Percentiles rank a stretch among this genome's conserved stretches.
phyloP scores from a whole-genome alignment of 768 basidiomycete species.

The Tephrocybe sp. region DNA sequence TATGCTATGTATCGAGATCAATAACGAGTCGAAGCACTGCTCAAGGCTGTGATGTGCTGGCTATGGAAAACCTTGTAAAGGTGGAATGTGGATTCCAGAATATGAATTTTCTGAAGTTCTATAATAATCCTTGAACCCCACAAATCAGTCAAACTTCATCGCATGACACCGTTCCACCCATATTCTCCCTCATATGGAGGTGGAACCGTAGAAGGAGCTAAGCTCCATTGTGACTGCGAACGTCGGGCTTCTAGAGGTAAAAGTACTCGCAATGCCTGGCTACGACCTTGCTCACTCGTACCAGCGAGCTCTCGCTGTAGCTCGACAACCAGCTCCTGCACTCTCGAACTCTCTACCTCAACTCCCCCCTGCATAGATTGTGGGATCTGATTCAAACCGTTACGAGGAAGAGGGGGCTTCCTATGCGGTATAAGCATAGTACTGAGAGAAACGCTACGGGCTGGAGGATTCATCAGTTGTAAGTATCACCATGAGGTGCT shows the following conservation, averaged over 20 bases:
- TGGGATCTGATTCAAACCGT: too few relatives aligned
- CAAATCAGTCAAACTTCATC: too few relatives aligned
- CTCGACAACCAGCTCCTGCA: not conserved
- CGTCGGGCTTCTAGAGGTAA: not conserved
- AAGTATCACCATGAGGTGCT: too few relatives aligned
- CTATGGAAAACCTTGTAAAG: too few relatives aligned
- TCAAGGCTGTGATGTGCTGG: too few relatives aligned
- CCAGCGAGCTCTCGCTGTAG: constrained; percentile 1
- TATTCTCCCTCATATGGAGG: not conserved
- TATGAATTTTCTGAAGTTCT: too few relatives aligned
- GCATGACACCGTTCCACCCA: not conserved
- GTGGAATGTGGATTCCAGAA: too few relatives aligned
- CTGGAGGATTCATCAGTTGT: not conserved
- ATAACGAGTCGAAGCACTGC: too few relatives aligned
- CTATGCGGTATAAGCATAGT: too few relatives aligned
- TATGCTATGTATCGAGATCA: too few relatives aligned
- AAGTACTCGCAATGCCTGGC: not conserved
- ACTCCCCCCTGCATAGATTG: not conserved
- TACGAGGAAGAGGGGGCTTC: too few relatives aligned
- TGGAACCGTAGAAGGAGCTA: not conserved
- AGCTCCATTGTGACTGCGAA: not conserved
- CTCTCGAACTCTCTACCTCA: not conserved
- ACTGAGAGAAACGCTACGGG: not conserved
- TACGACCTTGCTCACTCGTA: not conserved
- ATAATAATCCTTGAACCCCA: too few relatives aligned